Conservation (phyloP, 192 early-diverging fungal genomes). For the Backusella australiensis region DNA sequence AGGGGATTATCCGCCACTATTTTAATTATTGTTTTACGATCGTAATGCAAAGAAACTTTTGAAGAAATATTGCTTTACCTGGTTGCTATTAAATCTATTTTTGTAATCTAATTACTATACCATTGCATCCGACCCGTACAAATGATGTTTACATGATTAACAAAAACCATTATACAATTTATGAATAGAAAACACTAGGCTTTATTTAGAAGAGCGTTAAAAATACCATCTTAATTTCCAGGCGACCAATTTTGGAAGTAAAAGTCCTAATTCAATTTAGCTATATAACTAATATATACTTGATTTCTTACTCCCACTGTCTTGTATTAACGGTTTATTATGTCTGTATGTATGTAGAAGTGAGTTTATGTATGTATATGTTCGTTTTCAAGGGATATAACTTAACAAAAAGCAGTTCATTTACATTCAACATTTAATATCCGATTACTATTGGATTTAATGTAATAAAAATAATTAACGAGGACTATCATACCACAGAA, state of each 20-base stretch:
- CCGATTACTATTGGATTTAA: not conserved
- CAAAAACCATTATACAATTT: not conserved
- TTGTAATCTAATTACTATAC: not conserved
- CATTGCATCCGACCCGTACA: not conserved
- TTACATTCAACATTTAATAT: not conserved
- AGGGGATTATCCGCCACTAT: not conserved
- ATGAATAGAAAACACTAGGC: not conserved
- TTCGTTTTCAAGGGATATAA: not conserved
- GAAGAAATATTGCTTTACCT: not conserved
- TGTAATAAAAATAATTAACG: not conserved
- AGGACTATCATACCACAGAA: not conserved
- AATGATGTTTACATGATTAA: not conserved
- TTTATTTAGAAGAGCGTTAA: not conserved
- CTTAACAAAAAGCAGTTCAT: not conserved
- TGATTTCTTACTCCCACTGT: not conserved
- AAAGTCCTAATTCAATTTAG: not conserved
- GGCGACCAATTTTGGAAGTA: not conserved
- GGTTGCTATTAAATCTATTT: not conserved
- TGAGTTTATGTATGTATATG: not conserved
- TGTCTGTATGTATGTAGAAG: not conserved
- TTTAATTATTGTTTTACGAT: not conserved
- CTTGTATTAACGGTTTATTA: not conserved
- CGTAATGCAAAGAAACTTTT: not conserved
- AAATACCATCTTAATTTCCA: not conserved
- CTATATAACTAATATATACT: not conserved